Evolutionary conservation across 352 stramenopile species (phyloP).

Genomic region (Thalassiosira delicatula): DNA sequence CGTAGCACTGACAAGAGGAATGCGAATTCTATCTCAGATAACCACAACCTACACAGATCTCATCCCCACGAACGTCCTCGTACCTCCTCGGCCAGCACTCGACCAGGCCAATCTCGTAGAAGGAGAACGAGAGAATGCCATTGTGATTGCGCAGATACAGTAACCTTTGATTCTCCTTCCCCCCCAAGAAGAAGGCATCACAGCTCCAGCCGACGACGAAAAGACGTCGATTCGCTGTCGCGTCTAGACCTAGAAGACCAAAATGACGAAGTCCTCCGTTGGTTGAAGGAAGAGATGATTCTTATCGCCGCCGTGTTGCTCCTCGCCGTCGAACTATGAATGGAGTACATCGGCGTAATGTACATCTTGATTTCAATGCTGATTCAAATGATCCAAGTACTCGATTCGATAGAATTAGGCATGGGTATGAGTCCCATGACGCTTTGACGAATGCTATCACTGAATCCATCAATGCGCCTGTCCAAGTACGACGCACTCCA

Average conservation of each 20-base stretch:
- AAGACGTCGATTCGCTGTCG: constrained; percentile 16
- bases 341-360: constrained; percentile 12
- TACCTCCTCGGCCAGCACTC: constrained; percentile 16
- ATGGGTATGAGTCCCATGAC: constrained; percentile 15
- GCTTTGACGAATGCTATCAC: too few relatives aligned
- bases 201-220: constrained; percentile 23
- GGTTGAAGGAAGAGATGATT: constrained; percentile 61
- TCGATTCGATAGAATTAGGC: constrained; percentile 10
- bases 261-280: constrained; percentile 57
- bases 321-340: constrained; percentile 8
- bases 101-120: constrained; percentile 17
- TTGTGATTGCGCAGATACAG: constrained; percentile 19
- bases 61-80: too few relatives aligned
- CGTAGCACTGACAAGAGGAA: constrained; percentile 22
- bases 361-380: constrained; percentile 9
- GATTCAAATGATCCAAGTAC: constrained; percentile 29
- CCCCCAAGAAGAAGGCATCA: constrained; percentile 3
- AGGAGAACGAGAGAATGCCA: constrained; percentile 32
- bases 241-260: constrained; percentile 53
- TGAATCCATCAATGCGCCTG: too few relatives aligned
- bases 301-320: background rate
- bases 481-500: too few relatives aligned
- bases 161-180: constrained; percentile 8
- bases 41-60: constrained; percentile 5
- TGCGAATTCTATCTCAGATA: background rate